These are phyloP conservation scores for Alternaria burnsii DNA, from an alignment of 2,329 filamentous ascomycete genomes.

Conservation along the genomic window DNA sequence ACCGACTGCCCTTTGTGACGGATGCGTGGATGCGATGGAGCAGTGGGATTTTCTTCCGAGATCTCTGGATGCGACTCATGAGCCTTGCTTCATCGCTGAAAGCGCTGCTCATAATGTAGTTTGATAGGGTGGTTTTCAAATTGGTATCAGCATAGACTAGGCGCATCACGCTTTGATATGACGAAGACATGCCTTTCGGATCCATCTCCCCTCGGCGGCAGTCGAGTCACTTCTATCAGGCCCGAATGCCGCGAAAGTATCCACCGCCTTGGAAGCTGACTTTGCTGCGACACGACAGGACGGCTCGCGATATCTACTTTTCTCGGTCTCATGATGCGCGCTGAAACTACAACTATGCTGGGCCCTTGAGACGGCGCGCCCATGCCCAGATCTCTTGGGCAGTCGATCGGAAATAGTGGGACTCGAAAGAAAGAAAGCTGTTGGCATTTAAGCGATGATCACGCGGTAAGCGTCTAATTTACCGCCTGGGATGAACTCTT, in stretches of 20 bases:
- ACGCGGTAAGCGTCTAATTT: not conserved
- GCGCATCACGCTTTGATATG: not conserved
- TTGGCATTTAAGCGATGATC: not conserved
- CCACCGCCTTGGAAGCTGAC: conserved; percentile 1
- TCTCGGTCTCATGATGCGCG: conserved; percentile 1
- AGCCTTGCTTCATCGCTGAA: not conserved
- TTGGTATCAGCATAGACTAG: not conserved
- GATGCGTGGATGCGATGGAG: not conserved
- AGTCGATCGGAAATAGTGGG: not conserved
- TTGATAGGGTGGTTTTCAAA: not conserved
- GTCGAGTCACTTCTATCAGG: not conserved
- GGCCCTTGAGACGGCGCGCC: conserved; percentile 3
- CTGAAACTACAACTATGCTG: conserved; percentile 1
- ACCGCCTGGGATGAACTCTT: not conserved
- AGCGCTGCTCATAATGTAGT: not conserved
- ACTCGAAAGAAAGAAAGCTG: conserved; percentile 1
- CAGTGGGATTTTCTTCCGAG: not conserved
- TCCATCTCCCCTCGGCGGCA: not conserved
- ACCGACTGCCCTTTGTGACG: not conserved
- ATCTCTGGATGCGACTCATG: not conserved
- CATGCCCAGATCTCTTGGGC: conserved; percentile 7
- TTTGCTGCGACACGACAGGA: conserved; percentile 3
- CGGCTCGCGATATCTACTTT: conserved; percentile 10
- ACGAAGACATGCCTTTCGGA: not conserved
- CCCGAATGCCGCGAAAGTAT: not conserved